Base-by-base conservation (phyloP, 352 stramenopile species). In the Phytophthora fragariae region DNA sequence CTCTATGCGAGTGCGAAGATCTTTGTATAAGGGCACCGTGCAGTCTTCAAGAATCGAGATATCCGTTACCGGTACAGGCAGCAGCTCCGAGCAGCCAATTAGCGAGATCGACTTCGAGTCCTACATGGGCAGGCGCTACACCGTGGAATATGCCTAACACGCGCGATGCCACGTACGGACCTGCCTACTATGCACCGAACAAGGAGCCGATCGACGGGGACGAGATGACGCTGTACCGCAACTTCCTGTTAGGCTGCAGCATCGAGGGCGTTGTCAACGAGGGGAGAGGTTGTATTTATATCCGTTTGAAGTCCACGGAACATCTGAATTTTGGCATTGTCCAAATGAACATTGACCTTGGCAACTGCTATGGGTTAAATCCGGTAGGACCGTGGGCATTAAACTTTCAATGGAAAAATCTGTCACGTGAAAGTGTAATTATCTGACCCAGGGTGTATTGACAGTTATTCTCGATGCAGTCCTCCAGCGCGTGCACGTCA, bases 201-300 rank as follows among this genome's bases (percentile, higher is more conserved):
- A 57, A 8, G 10, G 54, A 73, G 15, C 56, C 56, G 2, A 17
- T 79, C 9, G 33, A 66, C 17, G 62, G 46, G 24, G 57, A 21
- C 12, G 44, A 77, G 27, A 65, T 75, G 62, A 81, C 74, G 54
- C 59, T 81, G 70, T 73, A 75, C 37, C 74, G 79, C 62, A 79
- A 72, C 39, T 81, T 81, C 66, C 65, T 74, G 4, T 17, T 12
- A 2, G 74, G 70, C 47, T 77, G 67, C 46, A 62, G 59, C 56
- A 65, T 76, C 24, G 68, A 76, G 21, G 59, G 70, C 9, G 73
- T 70, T 27, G 24, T 27, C 1, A 27, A 27, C 24, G 24, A 27
- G 24, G 1, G 24, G 24, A 27, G 24, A 27, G 24, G 24, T 27
- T 27, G 2, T 2, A 27, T 27, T 27, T 27, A 27, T 27, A 27